Percentiles rank a stretch among this genome's conserved stretches.
These are phyloP conservation scores for Athelia psychrophila DNA, from an alignment of 1,284 basidiomycete genomes.

Conservation along the genomic window DNA sequence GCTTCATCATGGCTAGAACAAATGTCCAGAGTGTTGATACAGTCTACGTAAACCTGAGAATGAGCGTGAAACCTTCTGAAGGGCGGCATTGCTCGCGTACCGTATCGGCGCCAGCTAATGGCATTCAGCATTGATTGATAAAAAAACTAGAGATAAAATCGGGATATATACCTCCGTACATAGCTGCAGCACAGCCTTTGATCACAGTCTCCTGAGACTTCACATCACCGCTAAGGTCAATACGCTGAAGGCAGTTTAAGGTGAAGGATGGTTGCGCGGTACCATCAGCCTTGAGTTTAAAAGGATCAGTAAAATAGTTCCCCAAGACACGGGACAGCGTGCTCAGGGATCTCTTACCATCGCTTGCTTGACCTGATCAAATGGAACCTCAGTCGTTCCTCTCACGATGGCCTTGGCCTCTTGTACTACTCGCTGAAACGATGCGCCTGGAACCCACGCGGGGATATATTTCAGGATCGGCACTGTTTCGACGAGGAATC, in stretches of 20 bases:
- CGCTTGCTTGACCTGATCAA: constrained; percentile 5
- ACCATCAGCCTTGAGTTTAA: too few relatives aligned
- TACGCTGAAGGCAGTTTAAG: too few relatives aligned
- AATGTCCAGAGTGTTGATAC: constrained; percentile 9
- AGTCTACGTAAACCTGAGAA: not conserved
- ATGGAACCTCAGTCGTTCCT: not conserved
- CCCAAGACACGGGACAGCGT: too few relatives aligned
- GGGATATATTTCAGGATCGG: constrained; percentile 30
- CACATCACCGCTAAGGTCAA: too few relatives aligned
- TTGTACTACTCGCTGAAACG: constrained; percentile 26
- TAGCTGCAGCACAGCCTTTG: too few relatives aligned
- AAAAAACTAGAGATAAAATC: not conserved
- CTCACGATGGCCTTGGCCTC: constrained; percentile 17
- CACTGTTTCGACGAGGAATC: constrained; percentile 12
- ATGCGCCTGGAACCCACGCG: constrained; percentile 34
- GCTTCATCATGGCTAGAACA: constrained; percentile 18
- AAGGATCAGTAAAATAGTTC: too few relatives aligned
- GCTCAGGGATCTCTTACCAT: too few relatives aligned
- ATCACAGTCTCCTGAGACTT: too few relatives aligned
- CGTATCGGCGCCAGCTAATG: constrained; percentile 27
- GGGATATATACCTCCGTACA: too few relatives aligned
- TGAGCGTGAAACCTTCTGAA: not conserved
- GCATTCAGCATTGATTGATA: not conserved
- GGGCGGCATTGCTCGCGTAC: too few relatives aligned
- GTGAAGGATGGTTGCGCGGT: too few relatives aligned